Evolutionary conservation across 1,139 yeast genomes (phyloP), one percentile per base, ranked within the genome.

Genomic region (Taphrina flavorubra): DNA sequence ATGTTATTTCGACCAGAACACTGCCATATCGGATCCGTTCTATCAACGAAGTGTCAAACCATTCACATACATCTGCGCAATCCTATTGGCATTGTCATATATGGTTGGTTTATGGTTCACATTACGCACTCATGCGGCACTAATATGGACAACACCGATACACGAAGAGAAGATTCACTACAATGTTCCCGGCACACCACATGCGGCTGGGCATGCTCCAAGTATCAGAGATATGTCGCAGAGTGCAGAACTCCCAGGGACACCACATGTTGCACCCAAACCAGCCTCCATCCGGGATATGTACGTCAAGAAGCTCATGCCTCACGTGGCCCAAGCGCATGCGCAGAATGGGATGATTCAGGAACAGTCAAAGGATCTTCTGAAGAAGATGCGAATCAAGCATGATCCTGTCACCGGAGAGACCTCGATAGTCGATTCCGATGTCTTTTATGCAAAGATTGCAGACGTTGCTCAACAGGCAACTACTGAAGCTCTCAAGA

Each of bases 31-130:
- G 70, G 83, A 85, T 68, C 76, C 79, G 14, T 81, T 92, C 69
- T 94, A 90, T 76, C 81, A 81, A 65, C 77, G 82, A 10, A 85
- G 90, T 37, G 83, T 94, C 69, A 86, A 86, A 74, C 99, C 99
- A 1, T 90, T 90, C 77, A 86, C 97, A 2, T 78, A 89, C 40
- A 81, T 89, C 55, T 94, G 97, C 76, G 96, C 97, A 0, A 74
- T 88, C 42, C 86, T 92, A 8, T 82, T 94, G 65, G 91, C 92
- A 76, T 80, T 90, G 16, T 94, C 97, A 0, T 94, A 94, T 76
- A 84, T 86, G n/a, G 88, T 92, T 78, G 98, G 99, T 0, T 81
- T 94, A 65, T 88, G 91, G 85, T 94, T 94, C 77, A 94, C 99
- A 0, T 83, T 94, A 75, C 85, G 97, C 74, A 94, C 99, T 0